Evolutionary conservation across 441 rosid species (phyloP).

Genomic region (Aquilaria agallochum): DNA sequence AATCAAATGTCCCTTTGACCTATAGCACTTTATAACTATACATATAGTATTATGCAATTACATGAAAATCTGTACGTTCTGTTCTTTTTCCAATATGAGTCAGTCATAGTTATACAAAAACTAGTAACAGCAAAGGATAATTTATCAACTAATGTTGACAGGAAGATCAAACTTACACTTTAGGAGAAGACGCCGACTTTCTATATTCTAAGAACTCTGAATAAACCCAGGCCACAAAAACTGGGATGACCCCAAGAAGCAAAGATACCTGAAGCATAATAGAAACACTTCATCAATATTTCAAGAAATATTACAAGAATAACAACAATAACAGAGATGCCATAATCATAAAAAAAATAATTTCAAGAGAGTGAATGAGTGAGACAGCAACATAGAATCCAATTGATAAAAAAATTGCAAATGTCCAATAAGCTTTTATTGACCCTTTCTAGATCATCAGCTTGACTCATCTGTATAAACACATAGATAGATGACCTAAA

Average conservation of each 20-base stretch:
- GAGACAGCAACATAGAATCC: not conserved
- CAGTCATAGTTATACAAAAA: too few species aligned
- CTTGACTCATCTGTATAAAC: too few species aligned
- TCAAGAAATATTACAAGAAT: constrained; percentile 4
- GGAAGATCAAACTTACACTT: constrained; percentile 61
- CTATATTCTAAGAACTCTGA: constrained; percentile 76
- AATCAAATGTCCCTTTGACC: too few species aligned
- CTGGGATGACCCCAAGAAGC: constrained; percentile 79
- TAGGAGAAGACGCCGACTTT: constrained; percentile 53
- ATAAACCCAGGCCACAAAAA: constrained; percentile 82
- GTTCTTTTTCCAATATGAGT: too few species aligned
- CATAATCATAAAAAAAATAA: not conserved
- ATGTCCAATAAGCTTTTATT: too few species aligned
- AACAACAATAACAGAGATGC: not conserved
- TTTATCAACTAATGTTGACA: constrained; percentile 3
- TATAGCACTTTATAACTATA: too few species aligned
- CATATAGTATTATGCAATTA: too few species aligned
- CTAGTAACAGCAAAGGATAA: not conserved
- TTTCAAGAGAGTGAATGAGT: not conserved
- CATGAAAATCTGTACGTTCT: too few species aligned
- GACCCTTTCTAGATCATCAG: too few species aligned
- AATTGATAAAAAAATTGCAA: too few species aligned
- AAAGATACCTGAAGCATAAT: constrained; percentile 71
- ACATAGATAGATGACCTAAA: too few species aligned
- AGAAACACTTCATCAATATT: constrained; percentile 12